Percentiles rank a stretch among this genome's conserved stretches.
Conservation (phyloP, 306 rosid species). For the Cicer cuneatum region DNA sequence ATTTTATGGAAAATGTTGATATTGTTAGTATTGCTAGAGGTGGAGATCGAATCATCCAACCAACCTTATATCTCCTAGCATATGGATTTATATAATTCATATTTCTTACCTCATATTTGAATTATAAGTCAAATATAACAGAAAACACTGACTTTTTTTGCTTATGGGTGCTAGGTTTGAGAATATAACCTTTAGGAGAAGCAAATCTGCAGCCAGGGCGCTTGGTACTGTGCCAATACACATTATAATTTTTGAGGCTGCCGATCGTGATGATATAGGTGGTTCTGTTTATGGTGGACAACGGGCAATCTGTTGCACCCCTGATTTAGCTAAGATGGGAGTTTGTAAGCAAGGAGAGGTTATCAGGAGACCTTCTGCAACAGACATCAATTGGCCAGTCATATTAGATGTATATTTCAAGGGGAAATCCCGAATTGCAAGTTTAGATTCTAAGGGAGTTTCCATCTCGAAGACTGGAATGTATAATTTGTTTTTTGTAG, state of each 20-base stretch:
- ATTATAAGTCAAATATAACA: conserved; percentile 13
- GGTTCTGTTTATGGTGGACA: conserved; percentile 99
- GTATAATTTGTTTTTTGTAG: conserved; percentile 90
- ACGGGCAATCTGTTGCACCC: conserved; percentile 88
- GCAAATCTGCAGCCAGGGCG: conserved; percentile 62
- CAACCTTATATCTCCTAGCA: background rate
- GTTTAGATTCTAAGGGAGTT: conserved; percentile 54
- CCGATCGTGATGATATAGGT: conserved; percentile 89
- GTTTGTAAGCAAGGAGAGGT: conserved; percentile 95
- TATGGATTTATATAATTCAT: conserved; percentile 2
- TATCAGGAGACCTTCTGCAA: conserved; percentile 78
- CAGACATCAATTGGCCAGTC: conserved; percentile 79
- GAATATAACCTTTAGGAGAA: conserved; percentile 81
- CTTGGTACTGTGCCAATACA: conserved; percentile 66
- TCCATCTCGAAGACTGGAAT: conserved; percentile 80
- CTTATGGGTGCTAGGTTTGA: conserved; percentile 62
- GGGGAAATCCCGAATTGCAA: conserved; percentile 48
- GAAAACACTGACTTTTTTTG: conserved; percentile 41
- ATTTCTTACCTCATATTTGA: conserved; percentile 4
- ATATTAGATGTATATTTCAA: conserved; percentile 61
- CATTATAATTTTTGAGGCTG: conserved; percentile 84
- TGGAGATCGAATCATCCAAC: background rate
- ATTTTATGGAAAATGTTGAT: background rate
- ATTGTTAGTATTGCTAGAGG: background rate
- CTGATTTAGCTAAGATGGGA: conserved; percentile 92